A percentile compares a stretch with the other conserved stretches of the same genome.
Conservation (phyloP, 371 early-diverging fungal genomes). For the Syncephalastrum monosporum region DNA sequence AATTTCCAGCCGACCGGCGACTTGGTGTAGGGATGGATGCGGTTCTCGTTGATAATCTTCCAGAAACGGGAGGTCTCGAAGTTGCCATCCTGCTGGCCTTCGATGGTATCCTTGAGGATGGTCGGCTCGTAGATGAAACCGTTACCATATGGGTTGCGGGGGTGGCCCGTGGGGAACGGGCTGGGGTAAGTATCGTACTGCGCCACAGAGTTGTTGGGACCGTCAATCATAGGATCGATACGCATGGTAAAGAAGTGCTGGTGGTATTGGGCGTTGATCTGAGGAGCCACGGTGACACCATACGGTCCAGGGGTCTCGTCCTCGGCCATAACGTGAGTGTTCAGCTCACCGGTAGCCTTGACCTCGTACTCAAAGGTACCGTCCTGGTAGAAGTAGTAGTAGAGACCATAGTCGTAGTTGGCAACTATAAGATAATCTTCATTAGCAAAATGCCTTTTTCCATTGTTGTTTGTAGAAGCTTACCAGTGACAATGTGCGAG, state of each 20-base stretch:
- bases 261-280: constrained; percentile 53
- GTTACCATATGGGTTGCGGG: constrained; percentile 44
- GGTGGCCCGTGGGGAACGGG: constrained; percentile 46
- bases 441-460: background rate
- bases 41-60: constrained; percentile 47
- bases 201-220: constrained; percentile 41
- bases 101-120: constrained; percentile 37
- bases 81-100: constrained; percentile 29
- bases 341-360: constrained; percentile 56
- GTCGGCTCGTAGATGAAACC: constrained; percentile 34
- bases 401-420: constrained; percentile 58
- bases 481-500: constrained; percentile 54
- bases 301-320: constrained; percentile 46
- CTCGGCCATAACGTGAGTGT: constrained; percentile 52
- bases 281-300: constrained; percentile 52
- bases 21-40: constrained; percentile 45
- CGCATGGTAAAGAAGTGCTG: constrained; percentile 59
- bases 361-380: constrained; percentile 58
- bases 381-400: constrained; percentile 58
- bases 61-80: constrained; percentile 44
- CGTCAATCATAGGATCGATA: constrained; percentile 56
- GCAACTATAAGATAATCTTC: constrained; percentile 27
- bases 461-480: constrained; percentile 5
- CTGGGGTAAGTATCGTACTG: constrained; percentile 35
- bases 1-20: constrained; percentile 50